Base-by-base conservation (phyloP, 2,329 filamentous ascomycete genomes). In the Corinectria fuckeliana region DNA sequence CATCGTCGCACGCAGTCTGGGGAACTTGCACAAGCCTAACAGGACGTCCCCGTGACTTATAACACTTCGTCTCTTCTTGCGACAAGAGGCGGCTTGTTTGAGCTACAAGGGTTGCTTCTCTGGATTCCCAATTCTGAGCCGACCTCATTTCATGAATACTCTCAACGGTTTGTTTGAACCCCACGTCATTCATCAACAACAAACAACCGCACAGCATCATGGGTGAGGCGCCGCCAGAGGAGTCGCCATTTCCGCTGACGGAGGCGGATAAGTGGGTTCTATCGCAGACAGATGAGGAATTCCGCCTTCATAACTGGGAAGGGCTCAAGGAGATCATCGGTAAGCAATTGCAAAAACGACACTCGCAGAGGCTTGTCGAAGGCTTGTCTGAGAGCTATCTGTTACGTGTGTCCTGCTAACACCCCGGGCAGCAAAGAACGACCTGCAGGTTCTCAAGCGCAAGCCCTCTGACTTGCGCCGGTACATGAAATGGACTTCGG, bases 381-480 rank as follows among this genome's bases (percentile, higher is more conserved):
- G 41, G 39, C 20, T 21, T 50, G 34, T 26, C 39, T 41, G 36
- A 39, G 16, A 30, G 16, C 21, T 41, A 49, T 52, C 30, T 41
- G 45, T 52, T 30, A 28, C 26, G 32, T n/a, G 32, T 50, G 26
- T 32, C 23, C 30, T 20, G 39, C 61, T 72, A 39, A 72, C 51
- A 58, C 28, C 4, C 16, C 28, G 18, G 26, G 18, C 38, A 86
- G 80, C 75, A 50, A 77, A 73, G 51, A 88, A 88, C 70, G 78
- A 89, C 32, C 88, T 97, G 60, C 86, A 90, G 62, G 81, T 85
- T 21, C 89, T 97, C 67, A 91, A 92, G 72, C 85, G 94, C 34
- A 87, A 88, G 58, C 93, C 94, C 1, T 93, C 90, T 23, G 90
- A 96, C 68, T 80, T 97, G 60, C 84, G 90, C 52, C 84, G 85